Evolutionary conservation across 106 monocot genomes (phyloP).

Genomic region (Phalaenopsis aphrodite): DNA sequence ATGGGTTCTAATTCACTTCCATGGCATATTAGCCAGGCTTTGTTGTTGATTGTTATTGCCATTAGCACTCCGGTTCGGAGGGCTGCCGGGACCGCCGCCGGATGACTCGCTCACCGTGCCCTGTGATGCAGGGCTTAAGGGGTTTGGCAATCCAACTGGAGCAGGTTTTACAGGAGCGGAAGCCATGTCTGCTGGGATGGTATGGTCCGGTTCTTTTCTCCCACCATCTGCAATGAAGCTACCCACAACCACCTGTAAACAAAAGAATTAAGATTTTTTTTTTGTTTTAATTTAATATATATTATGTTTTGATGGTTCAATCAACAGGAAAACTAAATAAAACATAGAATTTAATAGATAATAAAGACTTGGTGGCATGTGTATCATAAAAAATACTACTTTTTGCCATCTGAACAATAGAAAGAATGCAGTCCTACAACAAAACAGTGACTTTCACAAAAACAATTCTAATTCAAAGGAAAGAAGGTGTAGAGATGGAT

Average conservation of each 20-base stretch:
- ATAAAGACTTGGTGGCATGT: too few species aligned
- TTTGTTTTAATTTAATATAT: too few species aligned
- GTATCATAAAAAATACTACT: too few species aligned
- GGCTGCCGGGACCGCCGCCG: slow-evolving; percentile 52
- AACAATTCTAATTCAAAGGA: background rate
- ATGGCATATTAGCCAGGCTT: slow-evolving; percentile 31
- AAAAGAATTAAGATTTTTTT: background rate
- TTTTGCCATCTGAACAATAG: background rate
- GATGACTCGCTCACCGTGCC: slow-evolving; percentile 58
- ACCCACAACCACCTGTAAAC: slow-evolving; percentile 59
- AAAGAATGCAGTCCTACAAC: background rate
- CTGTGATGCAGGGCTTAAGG: slow-evolving; percentile 39
- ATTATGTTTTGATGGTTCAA: too few species aligned
- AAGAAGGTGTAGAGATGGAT: background rate
- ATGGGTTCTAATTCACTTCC: slow-evolving; percentile 31
- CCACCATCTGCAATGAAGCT: slow-evolving; percentile 43
- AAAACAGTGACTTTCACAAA: background rate
- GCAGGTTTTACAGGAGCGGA: slow-evolving; percentile 9
- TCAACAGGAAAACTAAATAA: too few species aligned
- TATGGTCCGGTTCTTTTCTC: slow-evolving; percentile 17
- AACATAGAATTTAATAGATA: too few species aligned
- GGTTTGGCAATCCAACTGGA: slow-evolving; percentile 12
- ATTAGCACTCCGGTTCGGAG: slow-evolving; percentile 31
- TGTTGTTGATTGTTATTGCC: slow-evolving; percentile 33
- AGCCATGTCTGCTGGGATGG: slow-evolving; percentile 12